A percentile compares a stretch with the other conserved stretches of the same genome.
Conservation (phyloP, 208 protist species). For the Strigomonas oncopelti region DNA sequence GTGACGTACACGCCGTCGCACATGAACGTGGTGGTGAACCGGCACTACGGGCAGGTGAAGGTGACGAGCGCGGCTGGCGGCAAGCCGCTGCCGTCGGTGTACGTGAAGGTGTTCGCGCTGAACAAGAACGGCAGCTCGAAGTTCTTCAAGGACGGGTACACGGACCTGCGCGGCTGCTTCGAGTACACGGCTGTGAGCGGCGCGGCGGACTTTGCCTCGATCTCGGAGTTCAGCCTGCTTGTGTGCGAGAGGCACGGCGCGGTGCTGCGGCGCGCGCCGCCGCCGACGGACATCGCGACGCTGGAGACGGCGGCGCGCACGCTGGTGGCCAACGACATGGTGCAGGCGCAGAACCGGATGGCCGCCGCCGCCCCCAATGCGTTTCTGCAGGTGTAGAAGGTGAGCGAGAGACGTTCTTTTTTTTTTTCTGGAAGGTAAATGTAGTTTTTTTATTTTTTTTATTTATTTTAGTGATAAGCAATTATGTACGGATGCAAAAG, state of each 20-base stretch:
- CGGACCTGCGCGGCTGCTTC: conserved; percentile 19
- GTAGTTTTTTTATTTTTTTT: neutral
- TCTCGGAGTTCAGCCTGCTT: conserved; percentile 16
- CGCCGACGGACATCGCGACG: conserved; percentile 9
- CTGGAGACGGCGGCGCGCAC: conserved; percentile 2
- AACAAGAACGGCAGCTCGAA: neutral
- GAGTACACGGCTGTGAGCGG: conserved; percentile 20
- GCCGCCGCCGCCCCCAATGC: neutral
- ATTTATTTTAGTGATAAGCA: neutral
- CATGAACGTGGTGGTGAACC: conserved; percentile 13
- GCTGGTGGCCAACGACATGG: conserved; percentile 7
- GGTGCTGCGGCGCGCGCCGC: conserved; percentile 9
- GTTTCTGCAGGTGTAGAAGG: neutral
- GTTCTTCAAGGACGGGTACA: conserved; percentile 26
- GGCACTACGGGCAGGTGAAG: conserved; percentile 12
- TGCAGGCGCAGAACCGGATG: conserved; percentile 2
- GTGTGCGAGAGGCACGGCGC: conserved; percentile 15
- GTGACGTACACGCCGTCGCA: conserved; percentile 12
- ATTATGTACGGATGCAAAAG: neutral
- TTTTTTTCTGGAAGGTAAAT: neutral
- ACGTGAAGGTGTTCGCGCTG: conserved; percentile 18
- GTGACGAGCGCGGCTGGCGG: conserved; percentile 3
- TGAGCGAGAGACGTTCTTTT: neutral
- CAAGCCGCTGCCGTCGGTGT: conserved; percentile 14
- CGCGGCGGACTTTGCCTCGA: conserved; percentile 8